These are phyloP conservation scores for Trichoderma breve DNA, from an alignment of 2,329 filamentous ascomycete species.

Conservation along the genomic window DNA sequence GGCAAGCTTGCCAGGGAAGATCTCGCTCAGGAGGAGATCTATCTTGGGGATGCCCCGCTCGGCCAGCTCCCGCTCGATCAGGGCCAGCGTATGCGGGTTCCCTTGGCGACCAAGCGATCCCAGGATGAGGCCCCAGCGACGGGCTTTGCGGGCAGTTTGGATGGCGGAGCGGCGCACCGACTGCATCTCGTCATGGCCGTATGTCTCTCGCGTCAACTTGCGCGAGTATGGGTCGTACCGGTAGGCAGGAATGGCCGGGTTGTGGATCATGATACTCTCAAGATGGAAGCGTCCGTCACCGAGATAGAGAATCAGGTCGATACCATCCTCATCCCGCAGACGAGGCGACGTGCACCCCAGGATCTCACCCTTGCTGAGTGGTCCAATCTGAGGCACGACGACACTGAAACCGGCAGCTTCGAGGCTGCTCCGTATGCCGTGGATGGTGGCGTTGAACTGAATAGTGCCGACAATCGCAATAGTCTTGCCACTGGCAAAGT, in stretches of 20 bases:
- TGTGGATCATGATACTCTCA: slow-evolving; percentile 98
- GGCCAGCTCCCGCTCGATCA: slow-evolving; percentile 77
- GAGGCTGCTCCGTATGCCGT: slow-evolving; percentile 74
- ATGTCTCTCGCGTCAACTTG: slow-evolving; percentile 84
- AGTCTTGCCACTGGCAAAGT: slow-evolving; percentile 80
- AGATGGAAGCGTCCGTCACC: slow-evolving; percentile 94
- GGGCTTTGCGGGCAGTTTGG: slow-evolving; percentile 67
- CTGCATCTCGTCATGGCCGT: slow-evolving; percentile 90
- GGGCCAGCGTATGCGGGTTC: slow-evolving; percentile 85
- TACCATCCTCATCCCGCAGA: slow-evolving; percentile 54
- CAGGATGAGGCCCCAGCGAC: slow-evolving; percentile 92
- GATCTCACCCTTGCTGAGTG: slow-evolving; percentile 91
- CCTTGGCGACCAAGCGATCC: slow-evolving; percentile 91
- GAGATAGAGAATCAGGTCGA: slow-evolving; percentile 82
- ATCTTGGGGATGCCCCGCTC: slow-evolving; percentile 75
- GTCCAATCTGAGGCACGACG: slow-evolving; percentile 86
- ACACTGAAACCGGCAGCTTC: slow-evolving; percentile 83
- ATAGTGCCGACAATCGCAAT: slow-evolving; percentile 95
- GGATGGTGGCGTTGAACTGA: slow-evolving; percentile 96
- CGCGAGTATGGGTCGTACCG: slow-evolving; percentile 96
- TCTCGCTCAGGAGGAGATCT: slow-evolving; percentile 86
- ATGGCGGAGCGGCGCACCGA: slow-evolving; percentile 76
- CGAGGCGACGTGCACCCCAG: slow-evolving; percentile 92
- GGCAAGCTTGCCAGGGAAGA: slow-evolving; percentile 91
- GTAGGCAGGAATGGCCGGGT: slow-evolving; percentile 85